phyloP scores from a whole-genome alignment of 495 filamentous ascomycete species.

The Penicillium ucsense region DNA sequence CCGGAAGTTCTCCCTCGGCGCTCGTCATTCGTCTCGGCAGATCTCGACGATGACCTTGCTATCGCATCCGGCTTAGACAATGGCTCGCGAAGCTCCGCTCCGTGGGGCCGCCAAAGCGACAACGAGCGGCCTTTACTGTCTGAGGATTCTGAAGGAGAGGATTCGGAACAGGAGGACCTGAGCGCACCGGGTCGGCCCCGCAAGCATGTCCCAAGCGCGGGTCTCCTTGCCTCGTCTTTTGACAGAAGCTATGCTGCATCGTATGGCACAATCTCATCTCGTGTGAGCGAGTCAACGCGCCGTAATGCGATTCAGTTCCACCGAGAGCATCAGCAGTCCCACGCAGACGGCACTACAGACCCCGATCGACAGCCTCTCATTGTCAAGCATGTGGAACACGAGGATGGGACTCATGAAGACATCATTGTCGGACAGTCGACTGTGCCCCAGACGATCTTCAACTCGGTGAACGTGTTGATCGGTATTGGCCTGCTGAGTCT shows the following conservation, averaged over 20 bases:
- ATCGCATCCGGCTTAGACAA: constrained; percentile 17
- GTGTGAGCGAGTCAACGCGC: constrained; percentile 58
- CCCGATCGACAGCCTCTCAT: constrained; percentile 70
- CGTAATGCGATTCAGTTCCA: constrained; percentile 62
- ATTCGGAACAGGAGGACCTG: constrained; percentile 1
- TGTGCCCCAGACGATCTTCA: constrained; percentile 90
- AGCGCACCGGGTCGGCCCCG: constrained; percentile 3
- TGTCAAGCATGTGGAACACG: constrained; percentile 73
- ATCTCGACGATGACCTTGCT: constrained; percentile 37
- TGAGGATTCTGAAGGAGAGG: constrained; percentile 13
- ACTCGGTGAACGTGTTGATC: constrained; percentile 91
- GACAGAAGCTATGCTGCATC: constrained; percentile 65
- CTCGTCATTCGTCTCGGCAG: constrained; percentile 55
- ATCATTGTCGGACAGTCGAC: constrained; percentile 87
- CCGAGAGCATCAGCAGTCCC: constrained; percentile 58
- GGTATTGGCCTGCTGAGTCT: constrained; percentile 84
- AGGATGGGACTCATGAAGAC: constrained; percentile 75
- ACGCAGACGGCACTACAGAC: constrained; percentile 36
- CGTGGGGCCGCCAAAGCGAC: constrained; percentile 12
- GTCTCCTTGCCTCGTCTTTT: constrained; percentile 42
- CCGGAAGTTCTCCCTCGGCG: constrained; percentile 70
- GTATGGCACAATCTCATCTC: constrained; percentile 67
- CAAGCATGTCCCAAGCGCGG: constrained; percentile 10
- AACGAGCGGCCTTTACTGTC: constrained; percentile 20
- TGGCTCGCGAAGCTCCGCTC: constrained; percentile 25